Conservation (phyloP, 495 filamentous ascomycete species). For the Daldinia caldariorum region DNA sequence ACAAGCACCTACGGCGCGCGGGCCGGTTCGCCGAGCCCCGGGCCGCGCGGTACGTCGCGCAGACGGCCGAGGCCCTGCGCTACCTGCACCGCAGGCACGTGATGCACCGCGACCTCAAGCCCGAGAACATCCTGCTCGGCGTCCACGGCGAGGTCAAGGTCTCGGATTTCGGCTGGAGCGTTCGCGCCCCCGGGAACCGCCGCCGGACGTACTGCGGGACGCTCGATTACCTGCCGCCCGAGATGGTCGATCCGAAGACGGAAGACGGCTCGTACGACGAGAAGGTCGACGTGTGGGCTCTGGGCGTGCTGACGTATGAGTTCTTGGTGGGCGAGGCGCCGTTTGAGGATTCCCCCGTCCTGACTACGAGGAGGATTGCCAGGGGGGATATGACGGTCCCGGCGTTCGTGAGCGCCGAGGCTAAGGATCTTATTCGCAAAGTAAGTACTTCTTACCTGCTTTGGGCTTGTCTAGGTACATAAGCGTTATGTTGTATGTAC, state of each 20-base stretch:
- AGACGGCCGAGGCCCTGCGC: too few species aligned
- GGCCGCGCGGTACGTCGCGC: too few species aligned
- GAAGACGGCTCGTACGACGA: slow-evolving; percentile 85
- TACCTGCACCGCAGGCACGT: slow-evolving; percentile 54
- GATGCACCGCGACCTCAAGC: slow-evolving; percentile 98
- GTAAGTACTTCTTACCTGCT: slow-evolving; percentile 53
- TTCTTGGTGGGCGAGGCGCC: slow-evolving; percentile 96
- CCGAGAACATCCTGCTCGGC: slow-evolving; percentile 96
- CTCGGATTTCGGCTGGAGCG: slow-evolving; percentile 97
- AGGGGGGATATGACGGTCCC: slow-evolving; percentile 92
- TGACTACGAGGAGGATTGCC: slow-evolving; percentile 92
- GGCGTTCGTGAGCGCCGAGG: slow-evolving; percentile 87
- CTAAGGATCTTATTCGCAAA: slow-evolving; percentile 89
- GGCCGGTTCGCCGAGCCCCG: too few species aligned
- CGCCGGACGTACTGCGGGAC: slow-evolving; percentile 97
- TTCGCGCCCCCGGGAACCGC: slow-evolving; percentile 94
- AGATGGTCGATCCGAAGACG: slow-evolving; percentile 89
- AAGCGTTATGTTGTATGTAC: background rate
- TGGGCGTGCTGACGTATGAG: slow-evolving; percentile 95
- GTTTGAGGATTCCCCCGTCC: slow-evolving; percentile 93
- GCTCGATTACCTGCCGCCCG: slow-evolving; percentile 94
- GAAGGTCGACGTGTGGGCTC: slow-evolving; percentile 94
- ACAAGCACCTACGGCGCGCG: too few species aligned
- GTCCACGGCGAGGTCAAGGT: slow-evolving; percentile 99
- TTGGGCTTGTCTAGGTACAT: too few species aligned